Evolutionary conservation across 176 grass and related monocot genomes (phyloP), one percentile per base, ranked within the genome.

Genomic region (Poa pratensis): DNA sequence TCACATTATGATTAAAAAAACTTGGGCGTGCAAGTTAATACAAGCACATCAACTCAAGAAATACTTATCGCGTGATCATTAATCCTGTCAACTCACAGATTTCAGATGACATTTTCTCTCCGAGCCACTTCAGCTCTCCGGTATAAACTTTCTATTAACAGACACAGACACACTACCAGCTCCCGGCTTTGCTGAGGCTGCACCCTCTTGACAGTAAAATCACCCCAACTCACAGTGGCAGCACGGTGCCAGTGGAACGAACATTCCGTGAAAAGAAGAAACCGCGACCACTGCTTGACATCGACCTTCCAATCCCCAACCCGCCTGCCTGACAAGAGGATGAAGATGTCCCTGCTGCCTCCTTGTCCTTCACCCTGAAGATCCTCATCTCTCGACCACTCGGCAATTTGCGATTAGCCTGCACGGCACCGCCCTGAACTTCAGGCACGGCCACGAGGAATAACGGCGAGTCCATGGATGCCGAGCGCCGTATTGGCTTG

Each of bases 161-260:
- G 39, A 80, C 76, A 87, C 70, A 17, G 42, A 87, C 42, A 87
- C 60, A 77, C 39, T 53, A 91, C 80, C 89, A 91, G 85, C 85
- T 87, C 85, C 81, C 89, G 23, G 85, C 89, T 90, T 90, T 80
- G 85, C 89, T 84, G 85, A 87, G 89, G 89, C 89, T 87, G 85
- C 51, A 80, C 6, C 84, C 55, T 37, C 67, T 22, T 72, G 73
- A 83, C 45, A 65, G 65, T 62, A 86, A 78, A 86, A 90, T 43
- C 62, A 71, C 49, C 53, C 76, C 19, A 12, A 70, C 76, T 91
- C 85, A 91, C 62, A 87, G 70, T 69, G 81, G 89, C 23, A 91
- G 54, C 28, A 87, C 52, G n/a, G 70, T 26, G 64, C 81, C 82
- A 61, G 69, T 87, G 62, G 81, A 46, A 14, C 76, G 81, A 53